Evolutionary conservation across 2,329 filamentous ascomycete species (phyloP).

Genomic region (Neofusicoccum kwambonambiense): DNA sequence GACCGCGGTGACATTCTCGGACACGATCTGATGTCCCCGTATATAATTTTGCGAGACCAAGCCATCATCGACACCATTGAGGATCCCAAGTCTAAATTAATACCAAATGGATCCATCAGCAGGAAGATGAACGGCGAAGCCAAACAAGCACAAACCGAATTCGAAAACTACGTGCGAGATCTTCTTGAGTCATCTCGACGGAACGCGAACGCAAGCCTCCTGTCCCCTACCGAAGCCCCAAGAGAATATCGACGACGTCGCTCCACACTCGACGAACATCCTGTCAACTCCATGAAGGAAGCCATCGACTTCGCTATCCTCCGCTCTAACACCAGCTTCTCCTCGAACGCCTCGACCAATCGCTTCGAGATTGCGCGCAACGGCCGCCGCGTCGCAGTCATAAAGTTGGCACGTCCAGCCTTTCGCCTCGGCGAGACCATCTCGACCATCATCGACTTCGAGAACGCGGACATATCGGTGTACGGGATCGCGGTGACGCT

Average conservation of each 20-base stretch:
- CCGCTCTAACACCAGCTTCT: constrained; percentile 51
- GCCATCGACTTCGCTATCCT: constrained; percentile 90
- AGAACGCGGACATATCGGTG: constrained; percentile 70
- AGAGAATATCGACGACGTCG: constrained; percentile 35
- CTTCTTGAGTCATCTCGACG: constrained; percentile 37
- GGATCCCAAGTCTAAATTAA: constrained; percentile 32
- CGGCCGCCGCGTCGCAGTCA: constrained; percentile 84
- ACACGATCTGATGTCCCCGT: constrained; percentile 92
- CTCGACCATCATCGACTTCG: constrained; percentile 79
- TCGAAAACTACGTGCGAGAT: constrained; percentile 49
- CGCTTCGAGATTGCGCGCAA: constrained; percentile 93
- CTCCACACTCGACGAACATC: constrained; percentile 57
- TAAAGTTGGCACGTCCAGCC: constrained; percentile 83
- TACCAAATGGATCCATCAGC: constrained; percentile 20
- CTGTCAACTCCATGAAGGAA: constrained; percentile 65
- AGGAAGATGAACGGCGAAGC: constrained; percentile 19
- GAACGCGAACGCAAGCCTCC: constrained; percentile 48
- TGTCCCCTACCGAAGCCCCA: constrained; percentile 69
- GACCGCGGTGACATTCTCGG: constrained; percentile 80
- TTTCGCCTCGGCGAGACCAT: constrained; percentile 88
- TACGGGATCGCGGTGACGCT: constrained; percentile 82
- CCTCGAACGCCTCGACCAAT: constrained; percentile 78
- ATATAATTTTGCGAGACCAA: constrained; percentile 82
- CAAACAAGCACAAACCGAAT: constrained; percentile 34
- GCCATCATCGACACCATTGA: constrained; percentile 55